Evolutionary conservation across 768 basidiomycete genomes (phyloP).

Genomic region (Tulasnella calospora): DNA sequence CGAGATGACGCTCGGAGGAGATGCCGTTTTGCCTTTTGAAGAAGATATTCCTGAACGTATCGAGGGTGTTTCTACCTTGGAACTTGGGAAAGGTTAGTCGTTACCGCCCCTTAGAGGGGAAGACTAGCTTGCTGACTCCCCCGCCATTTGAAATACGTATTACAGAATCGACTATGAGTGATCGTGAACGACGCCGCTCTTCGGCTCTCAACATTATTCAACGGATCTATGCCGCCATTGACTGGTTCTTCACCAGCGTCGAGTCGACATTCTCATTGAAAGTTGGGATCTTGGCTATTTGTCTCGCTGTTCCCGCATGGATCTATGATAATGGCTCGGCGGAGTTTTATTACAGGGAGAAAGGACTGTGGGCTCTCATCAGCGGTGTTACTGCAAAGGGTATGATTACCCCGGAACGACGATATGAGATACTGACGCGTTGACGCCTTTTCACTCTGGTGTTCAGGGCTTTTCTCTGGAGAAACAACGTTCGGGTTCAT

Average conservation of each 20-base stretch:
- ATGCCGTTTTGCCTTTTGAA: slow-evolving; percentile 3
- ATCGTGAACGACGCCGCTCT: neutral
- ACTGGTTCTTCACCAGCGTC: slow-evolving; percentile 4
- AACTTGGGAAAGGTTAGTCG: neutral
- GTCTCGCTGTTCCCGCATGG: slow-evolving; percentile 21
- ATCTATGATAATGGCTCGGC: slow-evolving; percentile 17
- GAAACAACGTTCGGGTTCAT: slow-evolving; percentile 22
- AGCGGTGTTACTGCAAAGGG: slow-evolving; percentile 22
- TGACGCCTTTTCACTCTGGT: neutral
- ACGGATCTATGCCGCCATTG: neutral
- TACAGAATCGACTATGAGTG: neutral
- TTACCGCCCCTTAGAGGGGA: neutral
- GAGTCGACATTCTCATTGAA: slow-evolving; percentile 22
- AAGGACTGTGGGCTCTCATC: slow-evolving; percentile 21
- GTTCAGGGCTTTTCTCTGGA: neutral
- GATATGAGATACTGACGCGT: no score
- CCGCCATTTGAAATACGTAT: neutral
- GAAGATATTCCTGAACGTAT: slow-evolving; percentile 22
- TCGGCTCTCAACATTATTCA: neutral
- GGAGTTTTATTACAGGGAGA: slow-evolving; percentile 20
- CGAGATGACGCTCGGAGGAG: slow-evolving; percentile 6
- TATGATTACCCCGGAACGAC: neutral
- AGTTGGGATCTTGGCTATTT: slow-evolving; percentile 17
- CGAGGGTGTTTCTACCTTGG: neutral
- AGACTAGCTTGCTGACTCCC: neutral